These are phyloP conservation scores for Talaromyces pinophilus DNA, from an alignment of 2,329 filamentous ascomycete species.

Conservation along the genomic window DNA sequence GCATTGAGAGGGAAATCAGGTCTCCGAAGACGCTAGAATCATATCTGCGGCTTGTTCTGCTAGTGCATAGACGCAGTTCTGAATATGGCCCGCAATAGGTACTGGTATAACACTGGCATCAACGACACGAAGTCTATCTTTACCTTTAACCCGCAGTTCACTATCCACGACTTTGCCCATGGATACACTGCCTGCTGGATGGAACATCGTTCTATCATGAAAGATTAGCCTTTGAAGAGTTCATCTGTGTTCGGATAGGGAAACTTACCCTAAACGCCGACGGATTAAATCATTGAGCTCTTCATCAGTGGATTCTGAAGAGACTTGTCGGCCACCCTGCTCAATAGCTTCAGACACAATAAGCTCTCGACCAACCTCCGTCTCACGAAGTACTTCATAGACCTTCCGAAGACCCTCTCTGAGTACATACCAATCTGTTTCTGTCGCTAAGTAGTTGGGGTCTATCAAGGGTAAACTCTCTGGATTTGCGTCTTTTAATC, in stretches of 20 bases:
- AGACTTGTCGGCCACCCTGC: slow-evolving; percentile 3
- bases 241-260: neutral
- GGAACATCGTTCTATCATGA: slow-evolving; percentile 18
- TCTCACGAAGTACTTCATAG: slow-evolving; percentile 13
- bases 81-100: slow-evolving; percentile 7
- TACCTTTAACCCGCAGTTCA: slow-evolving; percentile 22
- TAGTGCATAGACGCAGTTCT: slow-evolving; percentile 10
- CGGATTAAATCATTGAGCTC: slow-evolving; percentile 14
- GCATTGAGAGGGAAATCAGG: neutral
- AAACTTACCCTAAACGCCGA: slow-evolving; percentile 4
- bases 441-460: slow-evolving; percentile 24
- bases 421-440: slow-evolving; percentile 20
- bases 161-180: slow-evolving; percentile 25
- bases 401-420: slow-evolving; percentile 20
- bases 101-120: slow-evolving; percentile 16
- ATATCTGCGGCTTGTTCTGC: slow-evolving; percentile 16
- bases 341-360: slow-evolving; percentile 19
- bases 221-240: neutral
- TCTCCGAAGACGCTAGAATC: neutral
- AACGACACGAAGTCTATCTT: slow-evolving; percentile 15
- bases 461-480: slow-evolving; percentile 16
- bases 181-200: slow-evolving; percentile 21
- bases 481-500: slow-evolving; percentile 13
- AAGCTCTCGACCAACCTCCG: slow-evolving; percentile 13
- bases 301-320: slow-evolving; percentile 14